These are phyloP conservation scores for Bidens hawaiensis DNA, from an alignment of 140 eudicot genomes.

Conservation along the genomic window DNA sequence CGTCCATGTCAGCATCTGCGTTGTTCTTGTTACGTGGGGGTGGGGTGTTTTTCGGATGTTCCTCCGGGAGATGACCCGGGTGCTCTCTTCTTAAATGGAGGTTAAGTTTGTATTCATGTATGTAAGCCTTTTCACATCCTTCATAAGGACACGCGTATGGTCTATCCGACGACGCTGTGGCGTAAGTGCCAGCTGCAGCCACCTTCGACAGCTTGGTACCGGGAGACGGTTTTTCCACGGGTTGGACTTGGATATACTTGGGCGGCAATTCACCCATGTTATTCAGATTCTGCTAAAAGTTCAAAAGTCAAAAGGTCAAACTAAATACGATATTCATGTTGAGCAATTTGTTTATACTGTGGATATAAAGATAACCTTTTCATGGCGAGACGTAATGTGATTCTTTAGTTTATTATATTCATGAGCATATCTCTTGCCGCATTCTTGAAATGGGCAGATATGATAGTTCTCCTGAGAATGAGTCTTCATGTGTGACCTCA, in stretches of 20 bases:
- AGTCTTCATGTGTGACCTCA: conserved; percentile 95
- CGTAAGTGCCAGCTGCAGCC: conserved; percentile 34
- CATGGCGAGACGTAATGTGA: conserved; percentile 84
- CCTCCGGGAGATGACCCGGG: conserved; percentile 85
- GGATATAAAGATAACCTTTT: conserved; percentile 49
- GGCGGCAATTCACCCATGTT: conserved; percentile 23
- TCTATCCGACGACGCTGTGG: conserved; percentile 63
- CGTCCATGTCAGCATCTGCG: conserved; percentile 56
- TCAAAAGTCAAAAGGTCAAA: neutral
- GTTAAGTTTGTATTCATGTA: conserved; percentile 93
- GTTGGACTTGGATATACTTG: conserved; percentile 29
- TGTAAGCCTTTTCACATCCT: conserved; percentile 93
- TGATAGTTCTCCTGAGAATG: conserved; percentile 97
- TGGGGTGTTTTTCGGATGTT: conserved; percentile 59
- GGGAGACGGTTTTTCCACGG: conserved; percentile 28
- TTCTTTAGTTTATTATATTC: no score
- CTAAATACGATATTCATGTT: neutral
- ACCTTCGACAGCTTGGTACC: conserved; percentile 46
- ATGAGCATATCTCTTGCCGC: conserved; percentile 96
- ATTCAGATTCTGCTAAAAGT: conserved; percentile 26
- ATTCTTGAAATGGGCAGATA: conserved; percentile 86
- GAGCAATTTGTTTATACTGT: neutral
- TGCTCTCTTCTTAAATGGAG: conserved; percentile 90
- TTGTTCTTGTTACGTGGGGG: conserved; percentile 37
- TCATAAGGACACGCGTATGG: conserved; percentile 93